Evolutionary conservation across 148 eudicot genomes (phyloP), one percentile per base, ranked within the genome.

Genomic region (Rhododendron griersonianum): DNA sequence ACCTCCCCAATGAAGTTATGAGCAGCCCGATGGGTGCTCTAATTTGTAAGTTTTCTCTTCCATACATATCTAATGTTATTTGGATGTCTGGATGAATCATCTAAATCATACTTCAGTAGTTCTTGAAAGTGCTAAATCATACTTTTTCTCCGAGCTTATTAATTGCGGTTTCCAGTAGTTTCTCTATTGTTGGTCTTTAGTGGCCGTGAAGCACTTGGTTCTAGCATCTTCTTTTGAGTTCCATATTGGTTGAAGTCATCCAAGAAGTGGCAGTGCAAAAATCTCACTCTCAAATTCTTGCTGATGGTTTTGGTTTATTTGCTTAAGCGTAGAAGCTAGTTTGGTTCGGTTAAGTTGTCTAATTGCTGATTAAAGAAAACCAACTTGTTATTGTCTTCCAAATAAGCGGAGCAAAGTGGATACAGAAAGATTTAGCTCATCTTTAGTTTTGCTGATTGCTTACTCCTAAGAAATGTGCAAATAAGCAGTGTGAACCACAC

Each of bases 1-100:
- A 95, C 87, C 98, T 98, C 41, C 99, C 99, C 16, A 95, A 88
- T 87, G 99, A 98, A 92, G 98, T 98, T 63, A 88, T 94, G 92
- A 91, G 90, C 89, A 95, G 98, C 86, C 99, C 99, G 25, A 94
- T 93, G 98, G 99, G 98, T 44, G 90, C 95, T 73, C 45, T 94
- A 25, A 91, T 98, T n/a, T 61, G 99, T 98, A 91, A 93, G 99
- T 94, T 81, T 30, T 48, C 81, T 57, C 65, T 23, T 55, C 44
- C 21, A 39, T 84, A 9, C 67, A 19, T 16, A 3, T 37, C 13
- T 73, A 55, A 30, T 55, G 5, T 13, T 53, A 11, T 59, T 57
- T 55, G 69, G 18, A 9, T 81, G 48, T 57, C 18, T 30, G 57
- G 35, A 78, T 47, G 81, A 50, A 80, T 28, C 61, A 28, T 51